Evolutionary conservation across 768 basidiomycete species (phyloP).

Genomic region (Collybia sp.): DNA sequence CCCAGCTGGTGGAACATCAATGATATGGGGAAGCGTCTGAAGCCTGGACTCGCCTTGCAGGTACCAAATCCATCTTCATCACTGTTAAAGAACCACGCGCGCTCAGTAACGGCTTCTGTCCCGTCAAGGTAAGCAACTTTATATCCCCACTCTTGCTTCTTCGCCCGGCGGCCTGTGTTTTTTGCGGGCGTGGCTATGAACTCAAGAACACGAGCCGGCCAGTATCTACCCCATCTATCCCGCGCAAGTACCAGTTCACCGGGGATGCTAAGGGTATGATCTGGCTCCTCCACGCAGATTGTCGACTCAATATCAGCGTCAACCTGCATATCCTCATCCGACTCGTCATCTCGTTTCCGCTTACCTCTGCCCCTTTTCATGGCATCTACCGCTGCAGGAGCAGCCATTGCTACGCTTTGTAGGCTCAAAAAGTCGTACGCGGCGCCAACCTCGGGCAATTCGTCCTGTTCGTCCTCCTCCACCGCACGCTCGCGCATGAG

Average conservation of each 20-base stretch:
- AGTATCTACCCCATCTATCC: conserved; percentile 39
- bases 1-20: conserved; percentile 39
- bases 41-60: conserved; percentile 42
- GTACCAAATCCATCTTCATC: conserved; percentile 57
- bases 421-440: conserved; percentile 5
- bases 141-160: conserved; percentile 40
- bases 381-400: conserved; percentile 1
- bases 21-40: neutral
- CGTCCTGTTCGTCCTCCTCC: conserved; percentile 36
- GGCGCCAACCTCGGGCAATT: conserved; percentile 35
- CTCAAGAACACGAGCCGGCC: conserved; percentile 61
- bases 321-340: conserved; percentile 8
- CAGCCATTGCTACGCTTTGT: conserved; percentile 5
- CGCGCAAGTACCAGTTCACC: conserved; percentile 63
- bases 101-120: conserved; percentile 30
- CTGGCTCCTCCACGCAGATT: conserved; percentile 38
- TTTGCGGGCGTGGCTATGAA: conserved; percentile 36
- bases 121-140: conserved; percentile 57
- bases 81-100: conserved; percentile 53
- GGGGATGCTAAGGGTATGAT: conserved; percentile 51
- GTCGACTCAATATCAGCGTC: conserved; percentile 10
- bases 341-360: conserved; percentile 16
- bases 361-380: conserved; percentile 16
- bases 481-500: conserved; percentile 35
- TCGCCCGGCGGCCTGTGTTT: conserved; percentile 2